Evolutionary conservation across 2,329 filamentous ascomycete species (phyloP).

Genomic region (Plenodomus lindquistii): DNA sequence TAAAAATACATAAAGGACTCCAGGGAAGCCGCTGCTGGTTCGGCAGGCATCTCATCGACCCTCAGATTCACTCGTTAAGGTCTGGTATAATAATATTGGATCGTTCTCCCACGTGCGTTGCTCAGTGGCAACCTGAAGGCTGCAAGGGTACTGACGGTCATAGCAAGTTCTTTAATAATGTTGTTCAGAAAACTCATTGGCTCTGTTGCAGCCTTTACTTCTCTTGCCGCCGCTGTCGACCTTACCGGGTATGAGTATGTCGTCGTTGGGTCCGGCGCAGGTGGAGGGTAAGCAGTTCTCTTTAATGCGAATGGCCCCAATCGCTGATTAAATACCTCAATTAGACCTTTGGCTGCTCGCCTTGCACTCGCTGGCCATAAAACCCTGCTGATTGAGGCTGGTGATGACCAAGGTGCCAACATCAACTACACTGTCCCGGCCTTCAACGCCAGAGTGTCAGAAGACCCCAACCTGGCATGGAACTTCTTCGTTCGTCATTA

Average conservation of each 20-base stretch:
- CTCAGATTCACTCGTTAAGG: constrained; percentile 5
- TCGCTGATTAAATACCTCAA: neutral
- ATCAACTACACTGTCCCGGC: constrained; percentile 60
- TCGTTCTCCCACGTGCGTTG: neutral
- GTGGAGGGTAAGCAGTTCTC: constrained; percentile 23
- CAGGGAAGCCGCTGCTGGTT: neutral
- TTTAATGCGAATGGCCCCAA: neutral
- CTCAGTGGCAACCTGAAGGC: neutral
- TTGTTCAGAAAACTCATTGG: constrained; percentile 24
- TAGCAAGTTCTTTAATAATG: constrained; percentile 22
- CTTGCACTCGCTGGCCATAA: constrained; percentile 64
- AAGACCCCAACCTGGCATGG: constrained; percentile 62
- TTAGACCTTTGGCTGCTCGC: constrained; percentile 50
- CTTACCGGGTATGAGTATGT: constrained; percentile 62
- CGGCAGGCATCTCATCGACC: neutral
- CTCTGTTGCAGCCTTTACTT: constrained; percentile 22
- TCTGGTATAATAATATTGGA: neutral
- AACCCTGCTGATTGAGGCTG: constrained; percentile 65
- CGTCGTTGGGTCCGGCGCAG: constrained; percentile 58
- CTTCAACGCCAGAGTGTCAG: constrained; percentile 57
- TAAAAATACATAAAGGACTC: constrained; percentile 10
- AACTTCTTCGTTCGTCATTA: constrained; percentile 69
- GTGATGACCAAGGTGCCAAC: constrained; percentile 59
- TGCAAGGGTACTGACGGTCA: constrained; percentile 8
- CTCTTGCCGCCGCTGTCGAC: constrained; percentile 31